Base-by-base conservation (phyloP, 257 asterid genomes). In the Ocimum tenuiflorum region DNA sequence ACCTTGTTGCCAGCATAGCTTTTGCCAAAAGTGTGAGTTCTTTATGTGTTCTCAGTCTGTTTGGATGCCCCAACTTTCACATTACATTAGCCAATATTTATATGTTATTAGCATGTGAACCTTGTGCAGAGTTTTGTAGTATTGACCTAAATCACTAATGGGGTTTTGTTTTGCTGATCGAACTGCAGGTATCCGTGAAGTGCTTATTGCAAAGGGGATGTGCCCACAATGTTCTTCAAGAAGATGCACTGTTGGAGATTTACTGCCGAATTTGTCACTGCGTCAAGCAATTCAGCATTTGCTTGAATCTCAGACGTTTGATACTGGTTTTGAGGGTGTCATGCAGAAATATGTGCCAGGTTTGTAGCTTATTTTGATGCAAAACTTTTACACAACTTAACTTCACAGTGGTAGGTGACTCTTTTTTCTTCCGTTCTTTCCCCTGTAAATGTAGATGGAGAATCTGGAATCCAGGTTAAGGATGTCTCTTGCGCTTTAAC, bases 1-100 rank as follows among this genome's bases (percentile, higher is more conserved):
- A 70, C 98, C 96, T 24, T 91, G 98, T 80, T 91, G 98, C 78
- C 96, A 89, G 77, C 95, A 85, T 75, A 91, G 98, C 78, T 91
- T 91, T 75, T 91, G 98, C 62, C 82, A 84, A 60, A 82, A 80
- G 72, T 91, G 98, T 92, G 82, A 84, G 98, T 82, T 70, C 68
- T 70, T 48, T 27, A 27, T 27, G 31, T 4, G 4, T 4, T 27
- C 2, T 27, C 31, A 1, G 4, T n/a, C 31, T 27, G 2, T 72
- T 39, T 22, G 60, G 57, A 52, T 57, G 67, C 63, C 54, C 51
- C 23, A 51, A 43, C 0, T 20, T 47, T 27, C 27, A 63, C 11
- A 48, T 53, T 19, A 24, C 22, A 15, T 14, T 27, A 46, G 27
- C 38, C 29, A 15, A 54, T 14, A 3, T 48, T 48, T 29, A 14